Evolutionary conservation across 2,329 filamentous ascomycete species (phyloP), one percentile per base, ranked within the genome.

Genomic region (Claviceps sp.): DNA sequence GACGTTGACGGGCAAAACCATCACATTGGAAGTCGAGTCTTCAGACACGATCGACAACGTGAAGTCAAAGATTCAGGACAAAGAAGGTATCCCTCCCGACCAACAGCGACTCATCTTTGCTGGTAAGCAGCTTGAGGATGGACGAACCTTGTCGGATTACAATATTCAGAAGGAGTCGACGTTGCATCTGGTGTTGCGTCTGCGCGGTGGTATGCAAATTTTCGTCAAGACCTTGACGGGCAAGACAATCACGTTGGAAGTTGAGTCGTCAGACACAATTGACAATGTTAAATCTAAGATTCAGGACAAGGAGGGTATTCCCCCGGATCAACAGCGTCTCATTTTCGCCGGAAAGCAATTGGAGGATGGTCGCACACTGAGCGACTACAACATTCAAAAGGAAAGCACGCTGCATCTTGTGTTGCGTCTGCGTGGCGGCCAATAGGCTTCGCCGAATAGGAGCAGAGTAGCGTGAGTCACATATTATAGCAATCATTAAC

Each of bases 341-440:
- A 95, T 95, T 66, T 95, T 95, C 57, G 89, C 89, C 46, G 89
- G 89, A 54, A 95, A 95, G 80, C 89, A 95, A 70, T 72, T 95
- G 1, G 89, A 95, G 67, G 89, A 96, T 60, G 90, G 90, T 48
- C 87, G 90, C 22, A 96, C 90, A 0, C 76, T 96, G 0, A 86
- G 81, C 49, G 91, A 96, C 67, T 96, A 96, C 81, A 96, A 96
- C 75, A 96, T 96, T 47, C 91, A 96, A 70, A 91, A 91, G 73
- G 87, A 91, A 65, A 87, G 82, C 1, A 91, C 87, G 0, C 77
- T 91, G 1, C 87, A 91, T 67, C 67, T 91, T 52, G 87, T 91
- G 47, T 82, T 91, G 22, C 84, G 87, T 65, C 81, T 91, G 5
- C 85, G 86, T 71, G 85, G 85, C 76, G 85, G 85, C 70, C 42